A percentile compares a stretch with the other conserved stretches of the same genome.
phyloP scores from a whole-genome alignment of 176 grass and related monocot genomes.

The Paspalum notatum region DNA sequence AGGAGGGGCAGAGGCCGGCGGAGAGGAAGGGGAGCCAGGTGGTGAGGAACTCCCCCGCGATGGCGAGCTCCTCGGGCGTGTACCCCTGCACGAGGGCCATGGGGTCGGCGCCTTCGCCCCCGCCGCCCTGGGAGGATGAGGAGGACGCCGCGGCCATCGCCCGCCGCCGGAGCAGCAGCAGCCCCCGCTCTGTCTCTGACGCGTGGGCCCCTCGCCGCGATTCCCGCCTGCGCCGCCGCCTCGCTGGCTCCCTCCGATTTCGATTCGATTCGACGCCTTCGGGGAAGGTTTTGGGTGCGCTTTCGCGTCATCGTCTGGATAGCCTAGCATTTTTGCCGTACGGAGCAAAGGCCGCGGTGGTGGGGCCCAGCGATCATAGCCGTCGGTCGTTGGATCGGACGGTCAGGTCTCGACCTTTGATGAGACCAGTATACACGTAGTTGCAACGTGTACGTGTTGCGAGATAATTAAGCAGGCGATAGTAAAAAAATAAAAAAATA shows the following conservation, averaged over 20 bases:
- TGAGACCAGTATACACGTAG: too few species aligned
- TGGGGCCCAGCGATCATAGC: background rate
- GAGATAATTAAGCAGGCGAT: too few species aligned
- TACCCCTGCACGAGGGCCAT: slow-evolving; percentile 67
- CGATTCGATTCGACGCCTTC: slow-evolving; percentile 1
- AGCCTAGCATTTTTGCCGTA: background rate
- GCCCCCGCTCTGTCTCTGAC: slow-evolving; percentile 17
- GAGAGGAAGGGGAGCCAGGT: slow-evolving; percentile 92
- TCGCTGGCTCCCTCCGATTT: background rate
- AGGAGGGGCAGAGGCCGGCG: slow-evolving; percentile 67
- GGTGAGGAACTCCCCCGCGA: slow-evolving; percentile 85
- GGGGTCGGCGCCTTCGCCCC: slow-evolving; percentile 39
- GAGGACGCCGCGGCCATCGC: slow-evolving; percentile 15
- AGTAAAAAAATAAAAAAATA: too few species aligned
- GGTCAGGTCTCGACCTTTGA: background rate
- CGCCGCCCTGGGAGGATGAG: background rate
- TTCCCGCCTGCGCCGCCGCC: background rate
- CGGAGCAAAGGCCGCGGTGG: background rate
- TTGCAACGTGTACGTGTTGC: too few species aligned
- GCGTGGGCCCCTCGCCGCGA: slow-evolving; percentile 13
- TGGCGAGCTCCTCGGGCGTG: slow-evolving; percentile 68
- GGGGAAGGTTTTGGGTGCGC: slow-evolving; percentile 5
- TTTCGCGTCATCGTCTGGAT: slow-evolving; percentile 19
- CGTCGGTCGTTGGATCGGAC: background rate
- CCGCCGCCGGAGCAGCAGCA: background rate